Evolutionary conservation across 352 stramenopile genomes (phyloP).

Genomic region (Globisporangium okanoganense): DNA sequence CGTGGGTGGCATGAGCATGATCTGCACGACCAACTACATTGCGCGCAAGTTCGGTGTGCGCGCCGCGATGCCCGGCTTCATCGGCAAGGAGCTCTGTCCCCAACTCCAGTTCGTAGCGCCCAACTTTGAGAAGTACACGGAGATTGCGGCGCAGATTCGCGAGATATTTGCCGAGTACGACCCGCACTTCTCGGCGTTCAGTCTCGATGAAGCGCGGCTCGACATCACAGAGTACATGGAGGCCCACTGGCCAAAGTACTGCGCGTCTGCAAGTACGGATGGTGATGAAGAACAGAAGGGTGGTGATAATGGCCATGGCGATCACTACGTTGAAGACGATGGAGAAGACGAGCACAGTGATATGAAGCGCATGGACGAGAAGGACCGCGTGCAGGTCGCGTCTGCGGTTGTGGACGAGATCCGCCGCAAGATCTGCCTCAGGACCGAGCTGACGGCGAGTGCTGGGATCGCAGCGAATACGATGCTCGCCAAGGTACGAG

Average conservation of each 20-base stretch:
- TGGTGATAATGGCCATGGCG: slow-evolving; percentile 4
- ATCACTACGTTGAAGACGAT: slow-evolving; percentile 12
- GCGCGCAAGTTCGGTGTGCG: slow-evolving; percentile 93
- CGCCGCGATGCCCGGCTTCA: slow-evolving; percentile 95
- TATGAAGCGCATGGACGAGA: background rate
- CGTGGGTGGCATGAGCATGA: slow-evolving; percentile 92
- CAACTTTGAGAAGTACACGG: slow-evolving; percentile 91
- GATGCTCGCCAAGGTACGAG: slow-evolving; percentile 89
- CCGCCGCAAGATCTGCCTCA: slow-evolving; percentile 68
- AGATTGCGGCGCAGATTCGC: slow-evolving; percentile 69
- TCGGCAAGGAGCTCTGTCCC: slow-evolving; percentile 93
- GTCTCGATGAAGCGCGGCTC: slow-evolving; percentile 94
- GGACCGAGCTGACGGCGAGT: slow-evolving; percentile 92
- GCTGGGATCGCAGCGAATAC: slow-evolving; percentile 91
- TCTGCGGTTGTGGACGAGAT: slow-evolving; percentile 81
- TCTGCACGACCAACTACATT: slow-evolving; percentile 95
- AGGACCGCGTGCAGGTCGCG: slow-evolving; percentile 32
- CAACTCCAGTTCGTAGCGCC: slow-evolving; percentile 90
- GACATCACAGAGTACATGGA: slow-evolving; percentile 91
- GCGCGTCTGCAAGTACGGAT: slow-evolving; percentile 6
- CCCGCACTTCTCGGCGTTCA: slow-evolving; percentile 87
- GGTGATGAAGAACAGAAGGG: background rate
- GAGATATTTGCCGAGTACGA: slow-evolving; percentile 92
- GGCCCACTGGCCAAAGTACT: slow-evolving; percentile 49
- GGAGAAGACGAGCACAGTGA: background rate